A percentile compares a stretch with the other conserved stretches of the same genome.
Conservation (phyloP, 495 filamentous ascomycete species). For the Annulohypoxylon maeteangense region DNA sequence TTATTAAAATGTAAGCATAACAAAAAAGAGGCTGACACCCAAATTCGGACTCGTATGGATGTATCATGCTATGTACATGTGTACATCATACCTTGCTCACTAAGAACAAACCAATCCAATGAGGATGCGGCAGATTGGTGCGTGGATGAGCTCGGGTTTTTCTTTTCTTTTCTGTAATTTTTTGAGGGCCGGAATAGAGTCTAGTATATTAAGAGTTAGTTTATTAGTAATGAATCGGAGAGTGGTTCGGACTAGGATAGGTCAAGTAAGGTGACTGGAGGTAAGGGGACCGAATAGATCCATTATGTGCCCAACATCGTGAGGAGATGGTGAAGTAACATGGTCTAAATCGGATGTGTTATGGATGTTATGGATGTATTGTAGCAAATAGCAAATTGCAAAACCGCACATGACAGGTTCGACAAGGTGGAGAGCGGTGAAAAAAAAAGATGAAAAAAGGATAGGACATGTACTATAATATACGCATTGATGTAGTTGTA, state of each 20-base stretch:
- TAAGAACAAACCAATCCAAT: conserved; percentile 28
- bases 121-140: conserved; percentile 10
- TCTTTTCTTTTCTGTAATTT: conserved; percentile 1
- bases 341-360: not conserved
- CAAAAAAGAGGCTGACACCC: conserved; percentile 33
- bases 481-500: not conserved
- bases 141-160: conserved; percentile 17
- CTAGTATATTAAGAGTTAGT: conserved; percentile 32
- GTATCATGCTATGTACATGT: not conserved
- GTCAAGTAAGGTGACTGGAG: conserved; percentile 24
- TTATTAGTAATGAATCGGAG: conserved; percentile 39
- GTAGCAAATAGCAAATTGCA: not conserved
- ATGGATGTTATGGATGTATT: not conserved
- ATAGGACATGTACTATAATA: not conserved
- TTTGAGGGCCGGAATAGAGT: conserved; percentile 12
- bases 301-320: conserved; percentile 1
- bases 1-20: conserved; percentile 22
- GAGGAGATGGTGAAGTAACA: not conserved
- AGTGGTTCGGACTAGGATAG: conserved; percentile 33
- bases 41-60: conserved; percentile 10
- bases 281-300: conserved; percentile 21
- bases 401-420: not conserved
- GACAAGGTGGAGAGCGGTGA: conserved; percentile 13
- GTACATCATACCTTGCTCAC: not conserved
- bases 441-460: not conserved